phyloP scores from a whole-genome alignment of 306 rosid species.

The Cucurbita moschata region DNA sequence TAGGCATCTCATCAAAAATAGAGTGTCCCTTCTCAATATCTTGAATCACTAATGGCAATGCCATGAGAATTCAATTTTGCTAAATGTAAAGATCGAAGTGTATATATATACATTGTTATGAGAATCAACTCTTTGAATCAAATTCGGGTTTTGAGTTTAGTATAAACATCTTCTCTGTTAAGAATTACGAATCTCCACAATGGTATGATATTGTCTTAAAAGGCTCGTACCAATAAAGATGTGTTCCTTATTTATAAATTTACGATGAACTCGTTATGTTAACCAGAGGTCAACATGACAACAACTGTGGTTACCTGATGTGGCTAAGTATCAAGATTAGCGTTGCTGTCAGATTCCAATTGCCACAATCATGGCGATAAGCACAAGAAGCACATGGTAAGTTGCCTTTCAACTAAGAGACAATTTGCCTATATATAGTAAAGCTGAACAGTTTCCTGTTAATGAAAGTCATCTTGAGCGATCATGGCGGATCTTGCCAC shows the following conservation, averaged over 20 bases:
- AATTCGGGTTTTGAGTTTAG: neutral
- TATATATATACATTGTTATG: neutral
- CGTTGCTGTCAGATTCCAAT: neutral
- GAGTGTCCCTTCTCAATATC: slow-evolving; percentile 22
- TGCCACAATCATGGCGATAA: neutral
- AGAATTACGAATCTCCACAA: too few relatives aligned
- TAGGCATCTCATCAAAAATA: slow-evolving; percentile 19
- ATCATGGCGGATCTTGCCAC: neutral
- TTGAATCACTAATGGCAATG: slow-evolving; percentile 11
- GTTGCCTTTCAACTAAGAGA: neutral
- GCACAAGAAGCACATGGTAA: neutral
- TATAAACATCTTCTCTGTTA: neutral
- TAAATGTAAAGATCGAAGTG: neutral
- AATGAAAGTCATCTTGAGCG: neutral
- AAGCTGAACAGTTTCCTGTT: neutral
- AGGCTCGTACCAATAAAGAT: too few relatives aligned
- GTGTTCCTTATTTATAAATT: too few relatives aligned
- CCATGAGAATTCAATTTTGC: neutral
- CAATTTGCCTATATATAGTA: neutral
- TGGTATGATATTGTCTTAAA: too few relatives aligned
- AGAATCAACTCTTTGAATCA: neutral
- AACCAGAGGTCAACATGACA: neutral
- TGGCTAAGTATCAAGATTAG: neutral
- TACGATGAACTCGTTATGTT: neutral
- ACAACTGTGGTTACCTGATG: neutral